Evolutionary conservation across 495 filamentous ascomycete genomes (phyloP), one percentile per base, ranked within the genome.

Genomic region (Pseudomonodictys pantanalensis): DNA sequence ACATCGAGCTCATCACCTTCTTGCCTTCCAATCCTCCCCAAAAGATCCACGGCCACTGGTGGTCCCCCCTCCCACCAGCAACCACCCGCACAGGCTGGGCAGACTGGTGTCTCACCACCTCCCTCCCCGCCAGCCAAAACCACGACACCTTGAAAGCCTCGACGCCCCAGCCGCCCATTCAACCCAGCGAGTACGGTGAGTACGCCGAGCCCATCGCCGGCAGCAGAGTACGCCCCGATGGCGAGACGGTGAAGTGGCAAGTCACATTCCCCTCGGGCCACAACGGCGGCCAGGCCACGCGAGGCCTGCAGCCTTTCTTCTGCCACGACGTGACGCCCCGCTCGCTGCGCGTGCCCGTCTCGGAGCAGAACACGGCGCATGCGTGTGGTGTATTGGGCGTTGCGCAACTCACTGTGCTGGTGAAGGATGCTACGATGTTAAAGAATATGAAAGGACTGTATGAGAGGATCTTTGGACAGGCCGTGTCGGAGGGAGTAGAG

Each of bases 1-100:
- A 85, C 71, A 65, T 85, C 54, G 82, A 85, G 66, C 73, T 84
- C 9, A 81, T 84, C 63, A 78, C 78, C 52, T 85, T 85, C 71
- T 75, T 83, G 29, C 30, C 77, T 15, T 77, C 48, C 67, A 73
- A 46, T 73, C 75, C 0, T 65, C 58, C 4, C 59, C 38, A 41
- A 15, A 15, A 5, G 3, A 57, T 52, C 30, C n/a, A 15, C 6
- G 30, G 69, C 3, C 79, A 83, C 57, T 76, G 76, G 41, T 86
- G 81, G 81, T 80, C 78, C 3, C 30, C 58, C 8, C 75, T 76
- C 50, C 44, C 60, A n/a, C n/a, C n/a, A n/a, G n/a, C n/a, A n/a
- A n/a, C n/a, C 18, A 73, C 70, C 42, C 72, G 77, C 6, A 73
- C 81, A 32, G 73, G 77, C 5, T 75, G 83, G 48, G 73, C 83